A percentile compares a stretch with the other conserved stretches of the same genome.
Evolutionary conservation across 2,329 filamentous ascomycete genomes (phyloP).

Genomic region (Curvularia spicifera): DNA sequence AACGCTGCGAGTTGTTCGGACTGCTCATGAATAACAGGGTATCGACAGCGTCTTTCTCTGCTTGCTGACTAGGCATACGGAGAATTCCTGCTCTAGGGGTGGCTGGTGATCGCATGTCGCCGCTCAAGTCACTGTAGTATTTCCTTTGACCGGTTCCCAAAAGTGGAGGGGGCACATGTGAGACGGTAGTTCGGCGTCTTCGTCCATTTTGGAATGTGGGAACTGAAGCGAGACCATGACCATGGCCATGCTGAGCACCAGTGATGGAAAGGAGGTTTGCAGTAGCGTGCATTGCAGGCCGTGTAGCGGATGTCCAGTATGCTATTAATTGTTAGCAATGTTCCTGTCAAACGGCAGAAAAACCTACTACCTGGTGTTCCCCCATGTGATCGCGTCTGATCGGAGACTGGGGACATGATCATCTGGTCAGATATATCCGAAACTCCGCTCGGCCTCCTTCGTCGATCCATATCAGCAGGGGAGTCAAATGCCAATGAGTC

Average conservation of each 20-base stretch:
- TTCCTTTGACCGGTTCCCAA: conserved; percentile 40
- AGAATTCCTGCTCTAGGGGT: conserved; percentile 58
- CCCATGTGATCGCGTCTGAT: conserved; percentile 32
- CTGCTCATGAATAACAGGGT: conserved; percentile 83
- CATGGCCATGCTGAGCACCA: conserved; percentile 27
- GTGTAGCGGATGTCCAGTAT: conserved; percentile 38
- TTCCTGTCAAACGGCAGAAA: neutral
- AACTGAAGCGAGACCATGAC: conserved; percentile 42
- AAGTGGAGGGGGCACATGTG: conserved; percentile 41
- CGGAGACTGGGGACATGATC: conserved; percentile 43
- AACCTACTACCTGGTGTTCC: conserved; percentile 35
- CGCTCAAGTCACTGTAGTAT: conserved; percentile 41
- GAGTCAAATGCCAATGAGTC: conserved; percentile 42
- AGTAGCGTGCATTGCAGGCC: conserved; percentile 36
- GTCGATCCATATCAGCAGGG: conserved; percentile 33
- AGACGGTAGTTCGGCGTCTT: conserved; percentile 46
- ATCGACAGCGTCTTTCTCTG: conserved; percentile 81
- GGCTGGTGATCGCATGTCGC: conserved; percentile 36
- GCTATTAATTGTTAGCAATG: conserved; percentile 20
- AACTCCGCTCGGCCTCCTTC: conserved; percentile 44
- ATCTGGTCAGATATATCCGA: conserved; percentile 47
- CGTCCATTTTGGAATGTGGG: conserved; percentile 43
- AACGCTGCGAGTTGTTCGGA: conserved; percentile 67
- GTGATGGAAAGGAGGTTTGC: conserved; percentile 40
- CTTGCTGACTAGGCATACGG: conserved; percentile 72